Evolutionary conservation across 2,329 filamentous ascomycete genomes (phyloP).

Genomic region (Leptographium galeiforme): DNA sequence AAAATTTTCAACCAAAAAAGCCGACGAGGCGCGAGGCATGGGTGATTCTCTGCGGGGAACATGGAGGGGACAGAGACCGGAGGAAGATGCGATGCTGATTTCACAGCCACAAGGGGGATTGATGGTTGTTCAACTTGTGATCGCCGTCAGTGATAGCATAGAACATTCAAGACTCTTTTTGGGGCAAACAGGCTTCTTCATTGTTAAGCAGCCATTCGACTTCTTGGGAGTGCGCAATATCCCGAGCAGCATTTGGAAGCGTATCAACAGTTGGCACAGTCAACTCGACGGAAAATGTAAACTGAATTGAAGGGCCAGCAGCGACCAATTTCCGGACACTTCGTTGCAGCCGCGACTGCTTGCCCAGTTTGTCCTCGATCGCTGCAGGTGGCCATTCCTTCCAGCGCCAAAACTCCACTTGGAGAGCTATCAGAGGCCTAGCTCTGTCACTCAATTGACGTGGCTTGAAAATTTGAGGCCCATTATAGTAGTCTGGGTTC

Average conservation of each 20-base stretch:
- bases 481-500: not conserved
- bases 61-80: not conserved
- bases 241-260: not conserved
- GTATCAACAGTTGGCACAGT: too few species aligned
- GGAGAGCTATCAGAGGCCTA: not conserved
- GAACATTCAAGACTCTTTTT: not conserved
- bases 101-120: not conserved
- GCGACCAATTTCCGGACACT: too few species aligned
- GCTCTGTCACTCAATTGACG: not conserved
- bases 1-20: conserved; percentile 2
- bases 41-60: not conserved
- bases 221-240: not conserved
- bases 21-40: not conserved
- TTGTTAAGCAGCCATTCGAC: not conserved
- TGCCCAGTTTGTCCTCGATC: too few species aligned
- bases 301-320: too few species aligned
- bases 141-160: not conserved
- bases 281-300: too few species aligned
- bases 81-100: not conserved
- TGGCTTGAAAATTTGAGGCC: not conserved
- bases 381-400: not conserved
- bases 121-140: not conserved
- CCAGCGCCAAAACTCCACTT: not conserved
- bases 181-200: not conserved
- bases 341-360: too few species aligned